Evolutionary conservation across 2,329 filamentous ascomycete genomes (phyloP).

Genomic region (Colletotrichum sp.): DNA sequence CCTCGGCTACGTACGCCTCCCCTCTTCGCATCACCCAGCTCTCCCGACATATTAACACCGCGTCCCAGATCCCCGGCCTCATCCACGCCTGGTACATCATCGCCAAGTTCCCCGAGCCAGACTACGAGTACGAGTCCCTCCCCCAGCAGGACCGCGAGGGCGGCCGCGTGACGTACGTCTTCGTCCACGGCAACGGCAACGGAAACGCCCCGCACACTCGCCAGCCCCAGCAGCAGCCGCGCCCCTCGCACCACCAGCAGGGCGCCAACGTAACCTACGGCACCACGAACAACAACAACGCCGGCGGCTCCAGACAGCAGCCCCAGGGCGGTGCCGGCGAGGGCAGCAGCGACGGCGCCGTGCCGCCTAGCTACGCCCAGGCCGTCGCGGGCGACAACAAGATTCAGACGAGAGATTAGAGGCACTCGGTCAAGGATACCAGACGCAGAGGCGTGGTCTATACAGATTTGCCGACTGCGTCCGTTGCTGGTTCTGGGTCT

Average conservation of each 20-base stretch:
- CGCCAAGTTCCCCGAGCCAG: conserved; percentile 79
- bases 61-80: conserved; percentile 75
- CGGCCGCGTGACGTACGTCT: conserved; percentile 77
- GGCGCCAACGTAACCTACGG: conserved; percentile 50
- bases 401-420: conserved; percentile 72
- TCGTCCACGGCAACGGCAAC: conserved; percentile 61
- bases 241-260: conserved; percentile 33
- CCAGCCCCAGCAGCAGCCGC: conserved; percentile 34
- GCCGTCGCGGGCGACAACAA: conserved; percentile 87
- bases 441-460: neutral
- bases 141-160: conserved; percentile 57
- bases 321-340: conserved; percentile 41
- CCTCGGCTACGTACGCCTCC: conserved; percentile 64
- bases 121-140: conserved; percentile 72
- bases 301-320: conserved; percentile 27
- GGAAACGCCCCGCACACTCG: conserved; percentile 30
- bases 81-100: conserved; percentile 99
- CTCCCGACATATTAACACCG: neutral
- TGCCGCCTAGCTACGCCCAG: conserved; percentile 88
- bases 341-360: conserved; percentile 49
- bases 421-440: neutral
- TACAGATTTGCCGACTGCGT: neutral
- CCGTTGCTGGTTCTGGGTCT: neutral
- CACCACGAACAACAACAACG: conserved; percentile 34
- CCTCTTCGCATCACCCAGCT: conserved; percentile 35